Conservation (phyloP, 129 eudicot genomes). For the Helianthus tuberosus region DNA sequence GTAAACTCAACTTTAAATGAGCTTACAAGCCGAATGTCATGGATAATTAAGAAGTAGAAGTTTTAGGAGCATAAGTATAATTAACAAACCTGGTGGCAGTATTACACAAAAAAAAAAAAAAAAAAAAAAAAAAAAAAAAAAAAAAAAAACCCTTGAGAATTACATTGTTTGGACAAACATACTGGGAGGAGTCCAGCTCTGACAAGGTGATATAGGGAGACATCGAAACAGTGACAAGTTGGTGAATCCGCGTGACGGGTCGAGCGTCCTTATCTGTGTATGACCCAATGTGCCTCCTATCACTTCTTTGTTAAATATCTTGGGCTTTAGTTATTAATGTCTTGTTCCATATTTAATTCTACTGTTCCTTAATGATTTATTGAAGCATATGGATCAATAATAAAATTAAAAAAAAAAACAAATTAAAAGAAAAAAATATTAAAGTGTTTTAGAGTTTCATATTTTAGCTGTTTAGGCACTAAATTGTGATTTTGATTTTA, state of each 20-base stretch:
- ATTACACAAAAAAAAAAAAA: neutral
- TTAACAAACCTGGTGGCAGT: neutral
- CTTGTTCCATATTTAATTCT: slow-evolving; percentile 11
- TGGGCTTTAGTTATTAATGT: slow-evolving; percentile 10
- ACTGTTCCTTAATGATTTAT: neutral
- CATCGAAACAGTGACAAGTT: slow-evolving; percentile 15
- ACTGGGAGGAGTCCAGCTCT: slow-evolving; percentile 16
- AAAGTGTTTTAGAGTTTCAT: neutral
- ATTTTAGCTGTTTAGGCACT: too few relatives aligned
- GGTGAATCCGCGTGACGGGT: slow-evolving; percentile 32
- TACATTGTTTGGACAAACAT: slow-evolving; percentile 8
- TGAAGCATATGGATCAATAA: too few relatives aligned
- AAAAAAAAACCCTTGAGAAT: neutral
- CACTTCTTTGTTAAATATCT: slow-evolving; percentile 11
- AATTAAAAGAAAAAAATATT: too few relatives aligned
- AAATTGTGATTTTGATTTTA: too few relatives aligned
- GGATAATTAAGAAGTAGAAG: too few relatives aligned
- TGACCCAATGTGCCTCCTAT: slow-evolving; percentile 15
- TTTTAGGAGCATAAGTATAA: too few relatives aligned
- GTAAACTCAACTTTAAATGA: too few relatives aligned
- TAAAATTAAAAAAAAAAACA: too few relatives aligned
- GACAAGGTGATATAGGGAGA: neutral
- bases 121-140: neutral
- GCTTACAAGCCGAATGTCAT: neutral
- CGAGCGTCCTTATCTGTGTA: slow-evolving; percentile 8